A percentile compares a stretch with the other conserved stretches of the same genome.
phyloP scores from a whole-genome alignment of 352 stramenopile genomes.

The Phytophthora melonis region DNA sequence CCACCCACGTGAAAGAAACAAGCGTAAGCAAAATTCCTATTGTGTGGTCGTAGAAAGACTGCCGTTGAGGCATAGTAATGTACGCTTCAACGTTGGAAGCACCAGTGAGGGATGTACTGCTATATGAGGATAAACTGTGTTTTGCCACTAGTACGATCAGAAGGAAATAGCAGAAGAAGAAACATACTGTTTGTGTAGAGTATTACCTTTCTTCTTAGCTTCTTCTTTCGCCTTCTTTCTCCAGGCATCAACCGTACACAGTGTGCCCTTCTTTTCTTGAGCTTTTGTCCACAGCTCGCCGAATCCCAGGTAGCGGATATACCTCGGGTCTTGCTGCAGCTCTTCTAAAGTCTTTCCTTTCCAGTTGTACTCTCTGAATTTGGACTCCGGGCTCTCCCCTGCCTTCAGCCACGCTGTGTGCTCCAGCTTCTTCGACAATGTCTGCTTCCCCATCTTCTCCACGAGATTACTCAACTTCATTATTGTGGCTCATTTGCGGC shows the following conservation, averaged over 20 bases:
- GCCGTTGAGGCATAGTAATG: too few relatives aligned
- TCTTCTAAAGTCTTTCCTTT: not conserved
- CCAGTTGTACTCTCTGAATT: conserved; percentile 4
- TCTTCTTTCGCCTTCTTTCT: conserved; percentile 2
- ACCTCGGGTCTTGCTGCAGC: not conserved
- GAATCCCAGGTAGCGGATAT: conserved; percentile 13
- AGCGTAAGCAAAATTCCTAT: too few relatives aligned
- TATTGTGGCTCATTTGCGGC: too few relatives aligned
- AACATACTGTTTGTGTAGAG: too few relatives aligned
- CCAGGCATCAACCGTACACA: conserved; percentile 1
- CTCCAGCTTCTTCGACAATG: not conserved
- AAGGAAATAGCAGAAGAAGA: too few relatives aligned
- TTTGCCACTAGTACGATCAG: too few relatives aligned
- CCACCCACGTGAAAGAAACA: too few relatives aligned
- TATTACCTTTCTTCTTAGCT: conserved; percentile 1
- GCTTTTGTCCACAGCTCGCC: conserved; percentile 14
- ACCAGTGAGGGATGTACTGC: too few relatives aligned
- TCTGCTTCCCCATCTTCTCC: conserved; percentile 1
- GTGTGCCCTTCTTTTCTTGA: conserved; percentile 13
- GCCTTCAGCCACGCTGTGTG: conserved; percentile 14
- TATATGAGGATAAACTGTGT: too few relatives aligned
- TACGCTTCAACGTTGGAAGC: too few relatives aligned
- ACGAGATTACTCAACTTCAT: conserved; percentile 6
- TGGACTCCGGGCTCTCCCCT: not conserved
- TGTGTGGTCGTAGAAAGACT: too few relatives aligned